Evolutionary conservation across 345 rosid genomes (phyloP).

Genomic region (Aquilaria yunnanensis): DNA sequence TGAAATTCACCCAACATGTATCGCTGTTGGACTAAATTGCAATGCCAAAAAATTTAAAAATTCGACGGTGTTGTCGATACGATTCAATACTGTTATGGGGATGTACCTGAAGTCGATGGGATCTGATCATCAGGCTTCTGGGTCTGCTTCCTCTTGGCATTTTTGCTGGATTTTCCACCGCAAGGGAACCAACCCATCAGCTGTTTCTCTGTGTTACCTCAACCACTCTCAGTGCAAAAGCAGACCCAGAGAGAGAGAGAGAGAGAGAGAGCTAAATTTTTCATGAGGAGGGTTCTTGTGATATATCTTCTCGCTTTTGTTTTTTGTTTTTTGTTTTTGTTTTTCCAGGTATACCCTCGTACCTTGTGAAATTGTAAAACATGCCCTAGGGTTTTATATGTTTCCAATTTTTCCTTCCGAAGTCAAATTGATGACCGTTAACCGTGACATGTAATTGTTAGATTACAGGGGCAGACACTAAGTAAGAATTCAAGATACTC

Average conservation of each 20-base stretch:
- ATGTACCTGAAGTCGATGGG: constrained; percentile 49
- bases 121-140: constrained; percentile 34
- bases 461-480: no score
- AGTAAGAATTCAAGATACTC: no score
- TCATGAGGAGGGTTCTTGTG: not conserved
- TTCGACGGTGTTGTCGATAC: not conserved
- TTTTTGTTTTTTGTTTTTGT: no score
- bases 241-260: not conserved
- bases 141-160: constrained; percentile 24
- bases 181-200: constrained; percentile 46
- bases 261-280: not conserved
- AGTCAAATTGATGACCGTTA: no score
- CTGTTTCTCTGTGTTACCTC: not conserved
- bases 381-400: no score
- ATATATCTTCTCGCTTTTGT: not conserved
- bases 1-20: no score
- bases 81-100: not conserved
- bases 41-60: no score
- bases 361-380: no score
- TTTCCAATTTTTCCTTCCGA: no score
- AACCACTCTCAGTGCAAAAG: not conserved
- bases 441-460: no score
- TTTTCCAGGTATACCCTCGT: no score
- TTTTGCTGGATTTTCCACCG: constrained; percentile 35
- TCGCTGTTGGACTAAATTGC: no score